phyloP scores from a whole-genome alignment of 192 early-diverging fungal species.

The Chytriomyces confervae region DNA sequence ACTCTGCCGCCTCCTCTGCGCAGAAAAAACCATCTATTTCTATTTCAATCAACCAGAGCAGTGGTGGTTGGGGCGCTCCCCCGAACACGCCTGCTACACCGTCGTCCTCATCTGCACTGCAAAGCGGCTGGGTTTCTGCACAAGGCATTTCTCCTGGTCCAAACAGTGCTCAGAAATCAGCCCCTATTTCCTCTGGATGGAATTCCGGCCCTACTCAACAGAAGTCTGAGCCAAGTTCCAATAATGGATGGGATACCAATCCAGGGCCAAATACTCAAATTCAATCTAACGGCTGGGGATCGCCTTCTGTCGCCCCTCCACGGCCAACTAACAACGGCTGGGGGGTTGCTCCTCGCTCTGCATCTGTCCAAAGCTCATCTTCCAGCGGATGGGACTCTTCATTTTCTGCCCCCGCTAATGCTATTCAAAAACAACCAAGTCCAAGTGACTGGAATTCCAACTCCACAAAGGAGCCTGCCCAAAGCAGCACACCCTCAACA shows the following conservation, averaged over 20 bases:
- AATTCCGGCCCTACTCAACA: background rate
- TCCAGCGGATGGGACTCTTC: constrained; percentile 9
- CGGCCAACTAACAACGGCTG: background rate
- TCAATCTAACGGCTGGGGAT: background rate
- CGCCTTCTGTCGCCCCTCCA: background rate
- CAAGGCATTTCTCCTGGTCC: background rate
- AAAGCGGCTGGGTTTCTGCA: constrained; percentile 14
- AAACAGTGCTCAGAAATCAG: background rate
- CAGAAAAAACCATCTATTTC: background rate
- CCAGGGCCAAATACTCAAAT: background rate
- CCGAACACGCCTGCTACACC: background rate
- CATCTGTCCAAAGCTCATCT: background rate
- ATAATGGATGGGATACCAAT: background rate
- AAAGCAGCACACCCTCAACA: background rate
- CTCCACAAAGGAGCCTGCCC: no score
- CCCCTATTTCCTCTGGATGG: background rate
- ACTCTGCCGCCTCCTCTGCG: background rate
- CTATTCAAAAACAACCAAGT: background rate
- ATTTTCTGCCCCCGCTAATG: background rate
- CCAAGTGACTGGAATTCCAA: no score
- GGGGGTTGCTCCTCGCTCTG: background rate
- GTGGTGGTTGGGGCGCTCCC: constrained; percentile 15
- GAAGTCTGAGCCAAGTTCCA: background rate
- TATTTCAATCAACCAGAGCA: background rate
- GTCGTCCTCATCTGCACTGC: background rate